phyloP scores from a whole-genome alignment of 2,329 filamentous ascomycete species.

The Thyridium curvatum region DNA sequence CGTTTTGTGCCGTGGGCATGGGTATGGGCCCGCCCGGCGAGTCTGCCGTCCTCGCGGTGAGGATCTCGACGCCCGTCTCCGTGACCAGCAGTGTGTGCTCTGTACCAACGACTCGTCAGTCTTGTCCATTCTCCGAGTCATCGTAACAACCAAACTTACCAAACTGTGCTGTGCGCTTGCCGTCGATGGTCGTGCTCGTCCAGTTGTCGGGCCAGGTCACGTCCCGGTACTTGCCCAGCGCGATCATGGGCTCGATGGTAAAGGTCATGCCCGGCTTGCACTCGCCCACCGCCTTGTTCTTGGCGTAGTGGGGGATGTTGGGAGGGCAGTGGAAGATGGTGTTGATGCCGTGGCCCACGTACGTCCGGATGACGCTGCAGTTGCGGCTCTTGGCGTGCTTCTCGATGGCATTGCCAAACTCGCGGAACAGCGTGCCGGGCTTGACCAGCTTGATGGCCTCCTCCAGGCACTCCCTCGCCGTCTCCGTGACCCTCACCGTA shows the following conservation, averaged over 20 bases:
- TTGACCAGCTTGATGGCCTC: constrained; percentile 88
- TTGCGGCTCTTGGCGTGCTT: constrained; percentile 81
- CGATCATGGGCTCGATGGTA: constrained; percentile 98
- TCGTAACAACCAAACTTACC: constrained; percentile 42
- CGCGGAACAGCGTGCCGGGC: constrained; percentile 85
- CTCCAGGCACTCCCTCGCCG: constrained; percentile 83
- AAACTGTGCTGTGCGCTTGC: constrained; percentile 87
- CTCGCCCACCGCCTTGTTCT: constrained; percentile 93
- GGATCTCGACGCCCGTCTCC: constrained; percentile 73
- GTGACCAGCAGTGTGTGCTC: constrained; percentile 84
- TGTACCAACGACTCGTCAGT: constrained; percentile 16
- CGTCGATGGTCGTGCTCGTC: constrained; percentile 92
- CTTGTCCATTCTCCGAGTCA: background rate
- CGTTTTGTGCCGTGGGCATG: constrained; percentile 32
- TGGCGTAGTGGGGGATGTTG: constrained; percentile 94
- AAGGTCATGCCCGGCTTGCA: constrained; percentile 98
- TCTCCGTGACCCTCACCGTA: constrained; percentile 83
- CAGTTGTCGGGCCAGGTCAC: constrained; percentile 98
- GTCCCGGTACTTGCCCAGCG: constrained; percentile 81
- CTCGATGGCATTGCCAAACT: constrained; percentile 92
- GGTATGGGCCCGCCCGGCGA: constrained; percentile 72
- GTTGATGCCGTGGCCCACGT: constrained; percentile 95
- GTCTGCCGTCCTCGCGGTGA: constrained; percentile 66
- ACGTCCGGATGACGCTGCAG: constrained; percentile 90
- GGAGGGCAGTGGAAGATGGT: constrained; percentile 88